Base-by-base conservation (phyloP, 495 filamentous ascomycete genomes). In the Tricharina praecox region DNA sequence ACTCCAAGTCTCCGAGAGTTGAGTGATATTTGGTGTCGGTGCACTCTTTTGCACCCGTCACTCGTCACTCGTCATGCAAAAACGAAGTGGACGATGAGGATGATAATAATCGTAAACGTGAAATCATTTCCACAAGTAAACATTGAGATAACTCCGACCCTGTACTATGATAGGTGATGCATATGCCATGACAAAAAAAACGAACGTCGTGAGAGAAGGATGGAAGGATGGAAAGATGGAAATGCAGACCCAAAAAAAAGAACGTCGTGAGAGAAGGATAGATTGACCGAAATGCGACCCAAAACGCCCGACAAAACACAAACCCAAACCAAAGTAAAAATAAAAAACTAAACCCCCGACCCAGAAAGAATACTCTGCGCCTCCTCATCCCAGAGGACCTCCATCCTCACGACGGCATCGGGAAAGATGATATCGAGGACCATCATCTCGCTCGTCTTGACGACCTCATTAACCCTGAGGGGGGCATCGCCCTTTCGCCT, bases 401-500 rank as follows among this genome's bases (percentile, higher is more conserved):
- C 55, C 41, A 59, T 36, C 38, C 55, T 53, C 44, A 59, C 21
- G n/a, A 58, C 55, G 15, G 56, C 56, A 51, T 59, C 56, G 3
- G 36, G 50, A 20, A 59, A 59, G 18, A 54, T 52, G 23, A 59
- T 58, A 52, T 59, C 56, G 39, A 59, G 32, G 9, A 59, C 56
- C 56, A 59, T 59, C 45, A 55, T 45, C 30, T 59, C 55, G 13
- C 50, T 10, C 11, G 54, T 59, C 55, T 59, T 59, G 0, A 44
- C 39, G 2, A 59, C 55, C 55, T 59, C 51, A 33, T 58, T 53
- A 1, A 59, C 56, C 25, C 45, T 54, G 47, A 59, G 50, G 23
- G 42, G 26, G 11, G 16, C 48, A 8, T 54, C 50, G 2, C 4
- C 23, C 18, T 20, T 49, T 25, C 3, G 10, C 25, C 37, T 50